Conservation (phyloP, 129 eudicot species). For the Flaveria brownii region DNA sequence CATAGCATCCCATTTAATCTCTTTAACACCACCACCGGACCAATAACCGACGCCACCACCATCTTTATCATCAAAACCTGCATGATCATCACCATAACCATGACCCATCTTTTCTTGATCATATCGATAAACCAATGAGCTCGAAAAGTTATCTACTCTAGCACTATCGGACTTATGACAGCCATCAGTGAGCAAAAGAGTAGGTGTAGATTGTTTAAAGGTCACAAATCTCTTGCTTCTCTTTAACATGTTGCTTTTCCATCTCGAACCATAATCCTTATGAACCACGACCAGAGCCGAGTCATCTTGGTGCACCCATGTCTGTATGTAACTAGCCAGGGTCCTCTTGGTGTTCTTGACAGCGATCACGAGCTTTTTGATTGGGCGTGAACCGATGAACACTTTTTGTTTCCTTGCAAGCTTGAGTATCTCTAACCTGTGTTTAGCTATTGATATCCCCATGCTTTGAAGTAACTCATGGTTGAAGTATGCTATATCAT, state of each 20-base stretch:
- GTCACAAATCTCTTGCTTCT: slow-evolving; percentile 49
- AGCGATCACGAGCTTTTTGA: slow-evolving; percentile 51
- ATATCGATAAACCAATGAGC: slow-evolving; percentile 47
- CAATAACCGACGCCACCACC: slow-evolving; percentile 40
- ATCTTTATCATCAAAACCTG: slow-evolving; percentile 42
- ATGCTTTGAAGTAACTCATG: slow-evolving; percentile 93
- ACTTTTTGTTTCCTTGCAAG: slow-evolving; percentile 56
- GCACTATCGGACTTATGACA: slow-evolving; percentile 44
- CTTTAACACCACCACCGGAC: slow-evolving; percentile 52
- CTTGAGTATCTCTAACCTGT: slow-evolving; percentile 85
- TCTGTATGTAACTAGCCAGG: slow-evolving; percentile 49
- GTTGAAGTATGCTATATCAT: slow-evolving; percentile 70
- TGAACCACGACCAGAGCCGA: slow-evolving; percentile 58
- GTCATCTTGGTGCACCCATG: slow-evolving; percentile 54
- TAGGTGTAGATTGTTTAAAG: slow-evolving; percentile 44
- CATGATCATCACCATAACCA: slow-evolving; percentile 40
- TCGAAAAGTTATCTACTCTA: slow-evolving; percentile 50
- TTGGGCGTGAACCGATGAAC: slow-evolving; percentile 36
- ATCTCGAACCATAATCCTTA: slow-evolving; percentile 41
- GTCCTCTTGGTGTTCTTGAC: slow-evolving; percentile 63
- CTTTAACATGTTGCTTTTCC: slow-evolving; percentile 59
- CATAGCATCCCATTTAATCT: slow-evolving; percentile 90
- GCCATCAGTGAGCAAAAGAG: slow-evolving; percentile 74
- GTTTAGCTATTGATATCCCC: slow-evolving; percentile 89
- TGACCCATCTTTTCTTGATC: slow-evolving; percentile 28